A percentile compares a stretch with the other conserved stretches of the same genome.
Evolutionary conservation across 441 rosid genomes (phyloP).

Genomic region (Eutrema salsugineum): DNA sequence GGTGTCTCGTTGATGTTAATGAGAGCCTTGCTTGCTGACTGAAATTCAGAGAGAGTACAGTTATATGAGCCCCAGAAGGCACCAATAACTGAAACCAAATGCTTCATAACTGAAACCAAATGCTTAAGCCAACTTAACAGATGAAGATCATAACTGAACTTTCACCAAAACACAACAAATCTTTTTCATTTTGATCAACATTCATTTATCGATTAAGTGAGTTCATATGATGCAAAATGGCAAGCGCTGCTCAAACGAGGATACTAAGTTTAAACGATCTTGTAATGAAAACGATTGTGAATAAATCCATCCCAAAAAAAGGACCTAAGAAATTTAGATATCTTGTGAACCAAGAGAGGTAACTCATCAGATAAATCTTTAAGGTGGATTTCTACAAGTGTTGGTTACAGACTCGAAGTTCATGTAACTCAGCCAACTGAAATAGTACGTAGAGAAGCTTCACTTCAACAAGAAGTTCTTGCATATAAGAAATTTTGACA

Average conservation of each 20-base stretch:
- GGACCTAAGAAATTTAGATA: neutral
- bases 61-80: neutral
- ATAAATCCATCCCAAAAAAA: no score
- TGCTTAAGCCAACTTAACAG: neutral
- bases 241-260: neutral
- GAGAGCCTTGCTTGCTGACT: constrained; percentile 29
- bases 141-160: neutral
- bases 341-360: neutral
- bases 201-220: neutral
- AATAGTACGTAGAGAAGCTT: constrained; percentile 5
- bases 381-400: neutral
- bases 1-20: constrained; percentile 37
- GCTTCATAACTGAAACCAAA: neutral
- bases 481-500: neutral
- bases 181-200: neutral
- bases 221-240: neutral
- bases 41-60: constrained; percentile 40
- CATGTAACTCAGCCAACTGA: constrained; percentile 12
- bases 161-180: constrained; percentile 4
- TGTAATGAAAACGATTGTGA: neutral
- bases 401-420: constrained; percentile 20
- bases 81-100: neutral
- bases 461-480: neutral
- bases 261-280: neutral
- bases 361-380: neutral